These are phyloP conservation scores for Linum tenue DNA, from an alignment of 345 rosid species.

Conservation along the genomic window DNA sequence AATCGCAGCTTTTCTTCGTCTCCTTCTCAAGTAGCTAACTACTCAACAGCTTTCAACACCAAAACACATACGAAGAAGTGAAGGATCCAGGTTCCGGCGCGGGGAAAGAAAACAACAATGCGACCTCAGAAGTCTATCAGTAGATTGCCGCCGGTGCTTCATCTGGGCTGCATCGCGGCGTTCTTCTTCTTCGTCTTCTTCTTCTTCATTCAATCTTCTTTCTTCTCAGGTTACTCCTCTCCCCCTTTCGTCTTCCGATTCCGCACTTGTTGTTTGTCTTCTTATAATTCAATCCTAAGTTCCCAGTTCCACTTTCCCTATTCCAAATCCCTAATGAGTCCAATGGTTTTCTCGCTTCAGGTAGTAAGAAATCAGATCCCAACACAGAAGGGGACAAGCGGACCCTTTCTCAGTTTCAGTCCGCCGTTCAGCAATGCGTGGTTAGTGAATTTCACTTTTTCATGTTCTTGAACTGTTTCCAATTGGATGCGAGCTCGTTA, in stretches of 20 bases:
- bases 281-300: slow-evolving; percentile 1
- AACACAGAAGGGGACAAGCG: slow-evolving; percentile 28
- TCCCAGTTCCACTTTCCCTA: not conserved
- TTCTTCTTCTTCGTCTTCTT: slow-evolving; percentile 51
- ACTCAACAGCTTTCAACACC: not conserved
- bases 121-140: slow-evolving; percentile 13
- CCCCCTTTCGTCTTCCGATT: not conserved
- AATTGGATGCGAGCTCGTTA: not conserved
- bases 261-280: not conserved
- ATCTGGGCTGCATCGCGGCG: slow-evolving; percentile 41
- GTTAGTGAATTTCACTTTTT: slow-evolving; percentile 28
- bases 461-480: not conserved
- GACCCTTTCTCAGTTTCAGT: slow-evolving; percentile 57
- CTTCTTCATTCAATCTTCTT: slow-evolving; percentile 45
- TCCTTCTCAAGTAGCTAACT: not conserved
- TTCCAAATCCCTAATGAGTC: not conserved
- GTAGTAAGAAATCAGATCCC: slow-evolving; percentile 26
- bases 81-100: not conserved
- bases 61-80: not conserved
- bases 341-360: slow-evolving; percentile 23
- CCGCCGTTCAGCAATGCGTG: slow-evolving; percentile 77
- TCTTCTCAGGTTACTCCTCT: slow-evolving; percentile 45
- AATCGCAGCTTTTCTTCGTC: not conserved
- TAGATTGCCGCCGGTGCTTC: slow-evolving; percentile 44
- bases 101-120: slow-evolving; percentile 4